These are phyloP conservation scores for Starmerella apis DNA, from an alignment of 805 yeast genomes.

Conservation along the genomic window DNA sequence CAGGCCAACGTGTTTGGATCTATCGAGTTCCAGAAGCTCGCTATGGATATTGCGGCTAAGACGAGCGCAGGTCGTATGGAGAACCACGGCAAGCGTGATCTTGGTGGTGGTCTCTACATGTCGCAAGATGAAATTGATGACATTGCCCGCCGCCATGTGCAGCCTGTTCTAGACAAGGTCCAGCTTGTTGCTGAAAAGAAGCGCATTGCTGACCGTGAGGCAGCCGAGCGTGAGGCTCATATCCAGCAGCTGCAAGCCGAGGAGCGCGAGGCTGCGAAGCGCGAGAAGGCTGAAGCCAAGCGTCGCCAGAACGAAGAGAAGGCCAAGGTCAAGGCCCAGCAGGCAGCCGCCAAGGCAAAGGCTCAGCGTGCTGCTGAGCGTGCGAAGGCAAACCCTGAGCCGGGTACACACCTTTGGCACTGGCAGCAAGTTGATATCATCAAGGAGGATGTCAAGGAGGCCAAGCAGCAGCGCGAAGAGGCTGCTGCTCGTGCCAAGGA, in stretches of 20 bases:
- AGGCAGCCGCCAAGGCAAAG: conserved; percentile 20
- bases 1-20: conserved; percentile 34
- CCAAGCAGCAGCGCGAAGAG: conserved; percentile 21
- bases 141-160: conserved; percentile 68
- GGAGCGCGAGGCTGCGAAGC: conserved; percentile 17
- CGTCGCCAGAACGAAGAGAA: conserved; percentile 27
- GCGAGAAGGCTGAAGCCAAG: conserved; percentile 30
- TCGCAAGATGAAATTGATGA: conserved; percentile 63
- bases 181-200: conserved; percentile 58
- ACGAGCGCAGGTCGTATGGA: conserved; percentile 49
- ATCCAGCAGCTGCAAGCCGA: conserved; percentile 29
- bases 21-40: conserved; percentile 56
- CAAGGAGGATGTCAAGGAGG: conserved; percentile 25
- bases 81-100: conserved; percentile 47
- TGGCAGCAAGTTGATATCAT: conserved; percentile 23
- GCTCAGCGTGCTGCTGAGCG: conserved; percentile 21
- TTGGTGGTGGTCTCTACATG: conserved; percentile 84
- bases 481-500: conserved; percentile 18
- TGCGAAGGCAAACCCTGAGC: conserved; percentile 17
- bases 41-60: conserved; percentile 65
- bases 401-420: conserved; percentile 22
- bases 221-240: conserved; percentile 34
- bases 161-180: conserved; percentile 67
- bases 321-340: conserved; percentile 15
- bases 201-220: conserved; percentile 46